Base-by-base conservation (phyloP, 78 protist species). In the Dictyostelium capitatum region DNA sequence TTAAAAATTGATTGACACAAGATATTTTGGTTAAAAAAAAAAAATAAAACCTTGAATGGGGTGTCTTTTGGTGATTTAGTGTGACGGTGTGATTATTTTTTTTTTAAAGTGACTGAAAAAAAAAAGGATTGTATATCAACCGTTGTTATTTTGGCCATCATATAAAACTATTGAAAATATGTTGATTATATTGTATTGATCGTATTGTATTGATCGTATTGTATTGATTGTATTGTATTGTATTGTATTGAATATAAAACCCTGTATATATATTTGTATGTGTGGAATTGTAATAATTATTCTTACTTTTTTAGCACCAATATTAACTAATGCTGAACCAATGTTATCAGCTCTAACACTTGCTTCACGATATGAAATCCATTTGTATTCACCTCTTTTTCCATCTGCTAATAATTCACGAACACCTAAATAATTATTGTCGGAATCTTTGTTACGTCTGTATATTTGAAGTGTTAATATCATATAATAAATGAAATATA, bases 341-440 rank as follows among this genome's bases (percentile, higher is more conserved):
- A 91, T 54, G 62, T 79, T 47, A 15, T 57, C 30, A 28, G 90
- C 95, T 91, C 95, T 77, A 28, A 23, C 19, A 43, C 43, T 9
- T 7, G 82, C 90, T 32, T 67, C 51, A n/a, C 53, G 67, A 46
- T 91, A 91, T 19, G 82, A 69, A 48, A 91, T 80, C 87, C 89
- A 91, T 32, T 78, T 56, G 48, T 81, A 91, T 37, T 85, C 90
- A 74, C 95, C 95, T 62, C 91, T 62, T 72, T 83, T 83, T 7
- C 78, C 92, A 57, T 80, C 90, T 20, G 82, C 47, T 30, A 70
- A 51, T 17, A 90, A 46, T 62, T 53, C 81, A 79, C 95, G 82
- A 79, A 82, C 64, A 77, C 89, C 95, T 50, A 90, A 90, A 64
- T 62, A 77, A 53, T 56, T 79, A 6, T 28, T 65, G 47, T 81